A percentile compares a stretch with the other conserved stretches of the same genome.
These are phyloP conservation scores for Byssothecium circinans DNA, from an alignment of 2,329 filamentous ascomycete species.

Conservation along the genomic window DNA sequence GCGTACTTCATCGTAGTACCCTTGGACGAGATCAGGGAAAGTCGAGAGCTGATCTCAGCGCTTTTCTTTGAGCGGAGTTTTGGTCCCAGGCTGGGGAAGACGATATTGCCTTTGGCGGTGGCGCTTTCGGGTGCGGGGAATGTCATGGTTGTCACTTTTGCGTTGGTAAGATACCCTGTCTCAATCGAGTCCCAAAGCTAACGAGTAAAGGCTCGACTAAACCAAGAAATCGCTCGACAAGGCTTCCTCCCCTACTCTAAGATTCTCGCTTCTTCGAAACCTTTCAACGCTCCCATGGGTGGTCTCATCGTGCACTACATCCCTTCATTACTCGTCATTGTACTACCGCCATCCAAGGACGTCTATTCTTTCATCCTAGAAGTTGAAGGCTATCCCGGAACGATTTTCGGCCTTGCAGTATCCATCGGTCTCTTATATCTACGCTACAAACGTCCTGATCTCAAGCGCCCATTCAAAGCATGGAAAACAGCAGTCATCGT, in stretches of 20 bases:
- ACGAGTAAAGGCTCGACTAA: conserved; percentile 61
- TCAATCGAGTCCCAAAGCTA: background rate
- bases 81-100: conserved; percentile 59
- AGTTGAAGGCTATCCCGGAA: conserved; percentile 68
- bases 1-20: conserved; percentile 67
- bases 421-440: conserved; percentile 63
- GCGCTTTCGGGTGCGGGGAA: conserved; percentile 70
- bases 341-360: conserved; percentile 63
- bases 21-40: conserved; percentile 65
- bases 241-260: conserved; percentile 68
- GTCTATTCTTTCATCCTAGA: conserved; percentile 75
- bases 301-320: conserved; percentile 70
- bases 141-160: conserved; percentile 72
- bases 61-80: conserved; percentile 68
- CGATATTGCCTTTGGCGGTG: conserved; percentile 64
- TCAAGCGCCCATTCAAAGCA: conserved; percentile 66
- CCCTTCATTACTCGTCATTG: conserved; percentile 67
- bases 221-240: conserved; percentile 72
- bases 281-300: conserved; percentile 68
- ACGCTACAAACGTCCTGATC: conserved; percentile 60
- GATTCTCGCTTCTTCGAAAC: conserved; percentile 64
- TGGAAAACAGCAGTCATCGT: conserved; percentile 64
- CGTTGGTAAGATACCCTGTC: conserved; percentile 55
- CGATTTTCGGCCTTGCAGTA: conserved; percentile 62
- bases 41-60: conserved; percentile 68